Conservation (phyloP, 768 basidiomycete genomes). For the Sporobolomyces pararoseus region DNA sequence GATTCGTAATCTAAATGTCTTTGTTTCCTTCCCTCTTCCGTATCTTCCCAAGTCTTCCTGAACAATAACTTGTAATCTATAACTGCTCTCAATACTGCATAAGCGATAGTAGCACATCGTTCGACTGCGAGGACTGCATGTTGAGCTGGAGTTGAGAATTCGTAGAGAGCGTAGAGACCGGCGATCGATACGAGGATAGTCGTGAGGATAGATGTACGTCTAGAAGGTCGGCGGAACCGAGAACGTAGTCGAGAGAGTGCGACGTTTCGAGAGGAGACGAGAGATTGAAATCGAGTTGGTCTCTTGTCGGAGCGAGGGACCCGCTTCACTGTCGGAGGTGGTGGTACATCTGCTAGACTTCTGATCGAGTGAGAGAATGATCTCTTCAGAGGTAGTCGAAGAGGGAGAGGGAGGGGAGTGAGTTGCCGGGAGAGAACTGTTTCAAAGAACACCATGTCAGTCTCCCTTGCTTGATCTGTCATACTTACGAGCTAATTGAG, state of each 20-base stretch:
- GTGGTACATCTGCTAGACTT: background rate
- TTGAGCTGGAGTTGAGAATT: constrained; percentile 68
- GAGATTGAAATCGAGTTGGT: background rate
- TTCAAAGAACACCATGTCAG: background rate
- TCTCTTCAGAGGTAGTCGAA: background rate
- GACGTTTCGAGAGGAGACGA: background rate
- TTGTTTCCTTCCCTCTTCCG: constrained; percentile 51
- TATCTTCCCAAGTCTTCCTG: constrained; percentile 46
- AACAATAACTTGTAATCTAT: constrained; percentile 47
- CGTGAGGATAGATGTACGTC: background rate
- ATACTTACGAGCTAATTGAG: too few species aligned
- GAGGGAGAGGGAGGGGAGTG: background rate
- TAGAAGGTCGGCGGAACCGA: background rate
- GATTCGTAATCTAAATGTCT: constrained; percentile 57
- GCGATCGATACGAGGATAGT: constrained; percentile 9
- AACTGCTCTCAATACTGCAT: constrained; percentile 52
- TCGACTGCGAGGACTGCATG: constrained; percentile 68
- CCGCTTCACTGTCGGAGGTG: background rate
- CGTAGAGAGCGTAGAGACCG: constrained; percentile 54
- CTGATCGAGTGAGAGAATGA: background rate
- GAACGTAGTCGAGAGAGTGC: constrained; percentile 9
- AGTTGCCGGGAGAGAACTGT: background rate
- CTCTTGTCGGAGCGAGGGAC: constrained; percentile 5
- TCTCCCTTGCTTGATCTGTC: background rate
- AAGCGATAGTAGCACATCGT: constrained; percentile 75